These are phyloP conservation scores for Cutaneotrichosporon sp. DNA, from an alignment of 1,284 basidiomycete genomes.

Conservation along the genomic window DNA sequence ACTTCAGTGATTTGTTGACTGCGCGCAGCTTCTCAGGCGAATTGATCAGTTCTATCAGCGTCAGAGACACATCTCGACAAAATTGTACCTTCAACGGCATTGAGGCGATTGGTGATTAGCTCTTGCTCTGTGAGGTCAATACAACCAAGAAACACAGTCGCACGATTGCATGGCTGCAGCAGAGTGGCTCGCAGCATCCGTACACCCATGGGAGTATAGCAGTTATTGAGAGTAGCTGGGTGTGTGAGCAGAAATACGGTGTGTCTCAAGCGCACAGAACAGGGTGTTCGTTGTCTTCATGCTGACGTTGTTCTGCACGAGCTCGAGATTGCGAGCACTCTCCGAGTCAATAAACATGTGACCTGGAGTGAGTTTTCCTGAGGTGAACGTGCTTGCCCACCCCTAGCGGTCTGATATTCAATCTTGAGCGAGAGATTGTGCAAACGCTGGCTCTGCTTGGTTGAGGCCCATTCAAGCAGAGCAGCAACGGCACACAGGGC, in stretches of 20 bases:
- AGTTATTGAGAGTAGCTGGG: slow-evolving; percentile 61
- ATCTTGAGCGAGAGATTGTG: slow-evolving; percentile 69
- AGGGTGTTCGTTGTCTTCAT: slow-evolving; percentile 63
- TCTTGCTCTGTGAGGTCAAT: slow-evolving; percentile 52
- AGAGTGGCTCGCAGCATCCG: slow-evolving; percentile 74
- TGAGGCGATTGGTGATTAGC: slow-evolving; percentile 71
- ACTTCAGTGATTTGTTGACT: slow-evolving; percentile 63
- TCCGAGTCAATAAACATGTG: slow-evolving; percentile 91
- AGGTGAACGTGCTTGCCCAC: no score
- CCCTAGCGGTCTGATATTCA: slow-evolving; percentile 66
- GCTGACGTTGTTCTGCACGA: slow-evolving; percentile 66
- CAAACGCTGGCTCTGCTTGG: slow-evolving; percentile 63
- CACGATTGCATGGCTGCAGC: slow-evolving; percentile 74
- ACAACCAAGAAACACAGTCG: slow-evolving; percentile 4
- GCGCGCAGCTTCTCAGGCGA: slow-evolving; percentile 68
- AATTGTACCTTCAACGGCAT: slow-evolving; percentile 71
- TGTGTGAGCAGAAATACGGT: background rate
- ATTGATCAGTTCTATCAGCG: slow-evolving; percentile 61
- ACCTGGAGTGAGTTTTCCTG: slow-evolving; percentile 48
- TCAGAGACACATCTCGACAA: slow-evolving; percentile 1
- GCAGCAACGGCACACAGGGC: slow-evolving; percentile 77
- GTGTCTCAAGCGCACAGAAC: slow-evolving; percentile 58
- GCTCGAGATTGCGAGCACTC: slow-evolving; percentile 76
- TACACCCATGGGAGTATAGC: slow-evolving; percentile 80
- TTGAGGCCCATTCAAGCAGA: slow-evolving; percentile 73